A percentile compares a stretch with the other conserved stretches of the same genome.
phyloP scores from a whole-genome alignment of 768 basidiomycete genomes.

The Pisolithus sp. region DNA sequence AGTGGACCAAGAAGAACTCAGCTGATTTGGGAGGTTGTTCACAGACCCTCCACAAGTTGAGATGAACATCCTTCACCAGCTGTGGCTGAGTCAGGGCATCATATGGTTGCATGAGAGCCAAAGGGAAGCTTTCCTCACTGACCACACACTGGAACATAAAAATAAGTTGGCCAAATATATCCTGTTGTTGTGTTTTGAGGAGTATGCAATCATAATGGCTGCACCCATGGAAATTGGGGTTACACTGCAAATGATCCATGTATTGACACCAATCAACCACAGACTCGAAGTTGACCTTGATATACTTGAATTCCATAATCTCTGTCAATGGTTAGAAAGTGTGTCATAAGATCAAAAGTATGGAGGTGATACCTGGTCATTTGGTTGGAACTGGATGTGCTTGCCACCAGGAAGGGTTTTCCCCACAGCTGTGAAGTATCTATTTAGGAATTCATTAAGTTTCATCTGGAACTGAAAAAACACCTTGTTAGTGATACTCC shows the following conservation, averaged over 20 bases:
- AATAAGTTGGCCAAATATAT: slow-evolving; percentile 14
- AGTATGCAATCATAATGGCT: slow-evolving; percentile 21
- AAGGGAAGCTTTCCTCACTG: slow-evolving; percentile 2
- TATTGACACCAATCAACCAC: slow-evolving; percentile 9
- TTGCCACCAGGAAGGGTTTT: neutral
- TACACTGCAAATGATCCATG: slow-evolving; percentile 12
- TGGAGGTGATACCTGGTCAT: neutral
- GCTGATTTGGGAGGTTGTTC: slow-evolving; percentile 1
- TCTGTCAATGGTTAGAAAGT: neutral
- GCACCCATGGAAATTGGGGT: slow-evolving; percentile 9
- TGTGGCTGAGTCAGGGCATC: slow-evolving; percentile 5
- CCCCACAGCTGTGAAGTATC: neutral
- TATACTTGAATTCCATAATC: neutral
- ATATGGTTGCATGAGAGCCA: slow-evolving; percentile 16
- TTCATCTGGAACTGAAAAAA: neutral
- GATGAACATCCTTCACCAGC: slow-evolving; percentile 15
- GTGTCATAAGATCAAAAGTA: neutral
- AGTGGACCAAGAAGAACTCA: slow-evolving; percentile 20
- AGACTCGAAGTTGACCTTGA: slow-evolving; percentile 15
- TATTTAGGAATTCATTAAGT: neutral
- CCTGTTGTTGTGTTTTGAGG: slow-evolving; percentile 10
- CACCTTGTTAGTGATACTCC: neutral
- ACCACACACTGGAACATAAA: slow-evolving; percentile 15
- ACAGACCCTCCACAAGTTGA: slow-evolving; percentile 16
- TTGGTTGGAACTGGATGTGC: neutral